Evolutionary conservation across 305 asterid species (phyloP).

Genomic region (Rubia tinctorum): DNA sequence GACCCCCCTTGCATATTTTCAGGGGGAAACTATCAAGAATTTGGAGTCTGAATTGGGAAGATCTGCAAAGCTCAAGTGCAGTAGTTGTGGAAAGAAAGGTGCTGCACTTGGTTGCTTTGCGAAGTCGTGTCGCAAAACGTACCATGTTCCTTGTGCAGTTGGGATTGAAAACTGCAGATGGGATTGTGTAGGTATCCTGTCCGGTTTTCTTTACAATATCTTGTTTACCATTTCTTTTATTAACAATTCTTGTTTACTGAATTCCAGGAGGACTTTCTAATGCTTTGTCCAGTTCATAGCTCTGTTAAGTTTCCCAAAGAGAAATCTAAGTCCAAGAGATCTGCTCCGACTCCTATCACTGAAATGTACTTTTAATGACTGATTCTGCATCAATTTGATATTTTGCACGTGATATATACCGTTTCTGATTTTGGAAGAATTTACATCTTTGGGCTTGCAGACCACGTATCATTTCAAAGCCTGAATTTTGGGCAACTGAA

Average conservation of each 20-base stretch:
- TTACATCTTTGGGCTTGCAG: constrained; percentile 37
- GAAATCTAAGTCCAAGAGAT: constrained; percentile 42
- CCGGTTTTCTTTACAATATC: constrained; percentile 4
- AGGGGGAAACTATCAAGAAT: constrained; percentile 57
- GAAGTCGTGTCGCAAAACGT: constrained; percentile 76
- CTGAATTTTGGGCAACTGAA: constrained; percentile 41
- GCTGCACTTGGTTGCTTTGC: constrained; percentile 93
- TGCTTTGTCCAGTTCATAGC: constrained; percentile 81
- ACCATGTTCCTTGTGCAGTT: constrained; percentile 85
- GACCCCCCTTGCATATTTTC: constrained; percentile 77
- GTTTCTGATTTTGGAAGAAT: constrained; percentile 9
- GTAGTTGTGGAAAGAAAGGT: constrained; percentile 81
- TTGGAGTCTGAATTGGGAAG: constrained; percentile 77
- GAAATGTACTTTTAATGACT: constrained; percentile 35
- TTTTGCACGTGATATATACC: neutral
- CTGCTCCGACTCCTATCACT: constrained; percentile 25
- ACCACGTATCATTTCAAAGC: constrained; percentile 24
- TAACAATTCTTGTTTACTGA: constrained; percentile 3
- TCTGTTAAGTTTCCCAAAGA: constrained; percentile 69
- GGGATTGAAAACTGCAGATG: constrained; percentile 69
- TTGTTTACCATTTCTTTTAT: constrained; percentile 1
- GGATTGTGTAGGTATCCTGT: constrained; percentile 57
- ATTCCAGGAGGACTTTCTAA: constrained; percentile 57
- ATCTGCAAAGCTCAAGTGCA: constrained; percentile 91
- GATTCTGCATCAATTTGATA: neutral